Evolutionary conservation across 495 filamentous ascomycete species (phyloP).

Genomic region (Clohesyomyces aquaticus): DNA sequence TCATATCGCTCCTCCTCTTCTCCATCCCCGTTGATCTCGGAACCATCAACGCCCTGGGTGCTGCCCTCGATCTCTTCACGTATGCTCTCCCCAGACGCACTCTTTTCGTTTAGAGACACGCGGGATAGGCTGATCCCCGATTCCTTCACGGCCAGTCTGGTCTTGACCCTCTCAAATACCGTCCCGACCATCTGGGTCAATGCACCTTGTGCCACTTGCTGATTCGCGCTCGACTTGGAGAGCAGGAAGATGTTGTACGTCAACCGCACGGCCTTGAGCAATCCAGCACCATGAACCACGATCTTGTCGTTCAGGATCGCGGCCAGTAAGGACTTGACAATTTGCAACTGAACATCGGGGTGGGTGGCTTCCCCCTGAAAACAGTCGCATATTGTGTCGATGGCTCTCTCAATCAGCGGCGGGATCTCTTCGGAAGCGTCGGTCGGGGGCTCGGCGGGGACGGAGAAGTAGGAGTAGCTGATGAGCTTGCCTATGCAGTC

Average conservation of each 20-base stretch:
- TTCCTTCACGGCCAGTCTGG: slow-evolving; percentile 85
- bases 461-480: slow-evolving; percentile 95
- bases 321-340: slow-evolving; percentile 93
- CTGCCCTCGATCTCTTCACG: slow-evolving; percentile 45
- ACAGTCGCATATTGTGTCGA: slow-evolving; percentile 99
- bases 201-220: slow-evolving; percentile 95
- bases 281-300: slow-evolving; percentile 93
- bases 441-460: slow-evolving; percentile 57
- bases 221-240: slow-evolving; percentile 86
- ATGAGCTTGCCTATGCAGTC: slow-evolving; percentile 99
- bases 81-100: slow-evolving; percentile 44
- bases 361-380: slow-evolving; percentile 94
- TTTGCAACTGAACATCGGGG: slow-evolving; percentile 91
- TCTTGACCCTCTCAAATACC: slow-evolving; percentile 92
- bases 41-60: slow-evolving; percentile 44
- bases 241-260: slow-evolving; percentile 99
- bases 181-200: slow-evolving; percentile 98
- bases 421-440: slow-evolving; percentile 49
- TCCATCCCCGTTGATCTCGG: slow-evolving; percentile 43
- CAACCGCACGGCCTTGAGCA: slow-evolving; percentile 96
- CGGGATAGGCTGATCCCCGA: slow-evolving; percentile 60
- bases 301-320: slow-evolving; percentile 98
- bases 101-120: slow-evolving; percentile 41
- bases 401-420: slow-evolving; percentile 92
- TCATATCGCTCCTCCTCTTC: slow-evolving; percentile 39